A percentile compares a stretch with the other conserved stretches of the same genome.
phyloP scores from a whole-genome alignment of 2,329 filamentous ascomycete genomes.

The Sclerotinia minor region DNA sequence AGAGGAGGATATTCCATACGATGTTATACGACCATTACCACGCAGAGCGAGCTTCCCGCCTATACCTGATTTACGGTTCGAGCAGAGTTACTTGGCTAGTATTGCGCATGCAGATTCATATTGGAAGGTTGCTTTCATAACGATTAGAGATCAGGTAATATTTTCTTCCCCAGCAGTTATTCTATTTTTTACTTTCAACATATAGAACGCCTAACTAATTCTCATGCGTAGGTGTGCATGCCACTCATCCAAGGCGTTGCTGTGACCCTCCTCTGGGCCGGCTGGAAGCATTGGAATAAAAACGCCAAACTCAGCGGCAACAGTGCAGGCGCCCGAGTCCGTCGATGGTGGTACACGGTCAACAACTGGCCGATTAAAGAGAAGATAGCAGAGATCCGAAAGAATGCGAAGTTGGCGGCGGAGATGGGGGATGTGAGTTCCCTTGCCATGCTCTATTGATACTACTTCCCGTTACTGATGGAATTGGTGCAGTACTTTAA shows the following conservation, averaged over 20 bases:
- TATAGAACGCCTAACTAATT: conserved; percentile 17
- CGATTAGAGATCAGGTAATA: conserved; percentile 79
- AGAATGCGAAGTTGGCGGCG: conserved; percentile 41
- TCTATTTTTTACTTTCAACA: neutral
- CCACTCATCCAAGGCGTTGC: conserved; percentile 83
- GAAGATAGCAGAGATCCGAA: conserved; percentile 29
- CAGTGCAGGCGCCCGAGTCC: conserved; percentile 71
- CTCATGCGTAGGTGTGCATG: conserved; percentile 65
- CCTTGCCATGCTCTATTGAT: conserved; percentile 30
- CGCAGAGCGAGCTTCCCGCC: conserved; percentile 58
- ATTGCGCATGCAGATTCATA: conserved; percentile 77
- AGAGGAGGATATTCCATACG: conserved; percentile 70
- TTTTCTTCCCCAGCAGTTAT: neutral
- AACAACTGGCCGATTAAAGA: conserved; percentile 81
- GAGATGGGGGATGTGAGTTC: conserved; percentile 47
- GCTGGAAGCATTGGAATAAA: conserved; percentile 89
- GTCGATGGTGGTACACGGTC: conserved; percentile 93
- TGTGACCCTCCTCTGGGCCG: conserved; percentile 82
- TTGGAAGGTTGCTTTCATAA: conserved; percentile 81
- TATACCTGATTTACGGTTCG: conserved; percentile 89
- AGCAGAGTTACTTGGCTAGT: conserved; percentile 95
- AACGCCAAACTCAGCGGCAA: conserved; percentile 74
- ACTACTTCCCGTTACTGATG: conserved; percentile 36
- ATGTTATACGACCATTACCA: conserved; percentile 57
- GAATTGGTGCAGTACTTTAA: conserved; percentile 36